Base-by-base conservation (phyloP, 2,329 filamentous ascomycete genomes). In the Pyrenochaeta sp. region DNA sequence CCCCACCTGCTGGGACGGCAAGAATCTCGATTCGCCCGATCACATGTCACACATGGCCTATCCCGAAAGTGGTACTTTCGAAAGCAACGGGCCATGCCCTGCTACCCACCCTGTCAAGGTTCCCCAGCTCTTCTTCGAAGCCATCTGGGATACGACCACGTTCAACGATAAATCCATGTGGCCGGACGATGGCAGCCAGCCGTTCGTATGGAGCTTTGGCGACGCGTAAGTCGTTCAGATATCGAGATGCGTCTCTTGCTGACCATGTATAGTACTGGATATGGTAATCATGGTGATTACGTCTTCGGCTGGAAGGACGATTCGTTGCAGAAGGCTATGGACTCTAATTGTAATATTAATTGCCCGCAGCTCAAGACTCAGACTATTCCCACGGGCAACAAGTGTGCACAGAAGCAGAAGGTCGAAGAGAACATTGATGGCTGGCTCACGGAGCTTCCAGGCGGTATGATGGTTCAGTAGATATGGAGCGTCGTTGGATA, bases 121-220 rank as follows among this genome's bases (percentile, higher is more conserved):
- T 55, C 80, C 80, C 5, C 80, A 82, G 68, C 69, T 82, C 36
- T 79, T 79, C 46, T 77, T 77, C 56, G 80, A 82, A 68, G 80
- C 15, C 5, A 22, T 43, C 7, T 43, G 40, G 40, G 40, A 43
- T 27, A 43, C 40, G 24, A 24, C 40, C 3, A n/a, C 12, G 4
- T 43, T 43, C 40, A 43, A 43, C 40, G 15, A 27, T 9, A 27
- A 43, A 22, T 9, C 15, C n/a, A 22, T 19, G 2, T 42, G 39
- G 39, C 39, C 39, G 7, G 39, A 19, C 2, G 39, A 42, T 22
- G 39, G 39, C 15, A 42, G 39, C 39, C 13, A 42, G 4, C 39
- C 39, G 15, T 42, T 42, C 15, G 19, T 42, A 22, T 42, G 39
- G 39, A 22, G 7, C 15, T 42, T 22, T 42, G 39, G 39, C 7